Conservation (phyloP, 1,284 basidiomycete species). For the Melampsora americana region DNA sequence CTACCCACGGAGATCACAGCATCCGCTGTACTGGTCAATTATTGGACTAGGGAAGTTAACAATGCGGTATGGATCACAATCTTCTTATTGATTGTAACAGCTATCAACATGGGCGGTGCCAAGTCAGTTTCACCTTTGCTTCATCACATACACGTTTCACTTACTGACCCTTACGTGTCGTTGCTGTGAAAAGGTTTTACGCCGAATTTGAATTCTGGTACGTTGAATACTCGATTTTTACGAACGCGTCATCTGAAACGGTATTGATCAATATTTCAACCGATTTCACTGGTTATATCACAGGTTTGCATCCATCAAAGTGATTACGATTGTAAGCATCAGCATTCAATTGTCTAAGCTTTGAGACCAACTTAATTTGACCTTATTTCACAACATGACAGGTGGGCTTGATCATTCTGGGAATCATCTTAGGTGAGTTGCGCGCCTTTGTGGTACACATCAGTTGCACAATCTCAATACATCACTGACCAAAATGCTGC, state of each 20-base stretch:
- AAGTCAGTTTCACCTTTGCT: conserved; percentile 47
- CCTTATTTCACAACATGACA: conserved; percentile 3
- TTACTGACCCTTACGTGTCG: not conserved
- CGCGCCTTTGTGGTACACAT: too few species aligned
- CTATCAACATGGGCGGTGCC: conserved; percentile 57
- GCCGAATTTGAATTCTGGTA: conserved; percentile 43
- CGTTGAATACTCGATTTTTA: not conserved
- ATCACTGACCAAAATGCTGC: too few species aligned
- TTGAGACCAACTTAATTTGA: conserved; percentile 31
- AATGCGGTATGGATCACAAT: conserved; percentile 57
- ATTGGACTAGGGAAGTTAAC: conserved; percentile 55
- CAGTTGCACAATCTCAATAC: not conserved
- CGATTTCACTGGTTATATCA: not conserved
- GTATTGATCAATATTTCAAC: not conserved
- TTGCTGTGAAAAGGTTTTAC: conserved; percentile 22
- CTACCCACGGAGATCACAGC: conserved; percentile 56
- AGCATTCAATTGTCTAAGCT: not conserved
- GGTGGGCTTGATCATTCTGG: conserved; percentile 38
- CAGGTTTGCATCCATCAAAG: conserved; percentile 68
- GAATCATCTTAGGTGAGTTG: conserved; percentile 31
- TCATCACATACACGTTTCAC: conserved; percentile 8
- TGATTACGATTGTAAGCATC: conserved; percentile 62
- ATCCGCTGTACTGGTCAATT: conserved; percentile 55
- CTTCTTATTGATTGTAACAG: conserved; percentile 55
- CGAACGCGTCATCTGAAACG: not conserved